phyloP scores from a whole-genome alignment of 208 protist species.

The Wallacemonas sp. region DNA sequence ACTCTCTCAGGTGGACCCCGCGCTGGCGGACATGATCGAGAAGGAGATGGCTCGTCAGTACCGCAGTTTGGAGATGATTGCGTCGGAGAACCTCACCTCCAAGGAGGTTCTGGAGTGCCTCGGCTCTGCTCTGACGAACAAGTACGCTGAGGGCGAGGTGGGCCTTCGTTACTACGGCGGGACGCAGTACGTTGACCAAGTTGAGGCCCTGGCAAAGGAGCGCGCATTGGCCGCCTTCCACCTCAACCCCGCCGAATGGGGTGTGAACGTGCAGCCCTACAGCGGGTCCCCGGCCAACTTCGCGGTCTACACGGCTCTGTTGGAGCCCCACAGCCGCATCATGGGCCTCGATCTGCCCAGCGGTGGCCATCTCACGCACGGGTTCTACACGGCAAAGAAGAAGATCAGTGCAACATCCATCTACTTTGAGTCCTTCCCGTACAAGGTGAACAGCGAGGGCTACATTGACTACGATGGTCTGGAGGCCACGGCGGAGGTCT shows the following conservation, averaged over 20 bases:
- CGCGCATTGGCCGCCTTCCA: conserved; percentile 95
- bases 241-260: conserved; percentile 95
- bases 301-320: conserved; percentile 95
- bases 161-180: conserved; percentile 98
- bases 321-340: conserved; percentile 97
- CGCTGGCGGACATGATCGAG: conserved; percentile 83
- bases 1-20: conserved; percentile 70
- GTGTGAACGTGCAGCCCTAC: conserved; percentile 99
- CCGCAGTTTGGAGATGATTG: conserved; percentile 89
- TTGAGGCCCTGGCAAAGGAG: conserved; percentile 93
- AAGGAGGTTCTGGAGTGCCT: conserved; percentile 96
- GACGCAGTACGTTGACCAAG: conserved; percentile 97
- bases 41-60: conserved; percentile 88
- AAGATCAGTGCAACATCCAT: conserved; percentile 96
- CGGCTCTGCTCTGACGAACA: conserved; percentile 98
- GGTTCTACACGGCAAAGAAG: conserved; percentile 97
- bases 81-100: conserved; percentile 98
- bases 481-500: conserved; percentile 85
- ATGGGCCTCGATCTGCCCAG: conserved; percentile 96
- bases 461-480: conserved; percentile 97
- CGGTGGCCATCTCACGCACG: conserved; percentile 97
- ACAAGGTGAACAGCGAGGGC: conserved; percentile 92
- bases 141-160: conserved; percentile 99
- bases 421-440: conserved; percentile 98
- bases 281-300: conserved; percentile 98